A percentile compares a stretch with the other conserved stretches of the same genome.
phyloP scores from a whole-genome alignment of 2,329 filamentous ascomycete species.

The Epichloe gansuensis region DNA sequence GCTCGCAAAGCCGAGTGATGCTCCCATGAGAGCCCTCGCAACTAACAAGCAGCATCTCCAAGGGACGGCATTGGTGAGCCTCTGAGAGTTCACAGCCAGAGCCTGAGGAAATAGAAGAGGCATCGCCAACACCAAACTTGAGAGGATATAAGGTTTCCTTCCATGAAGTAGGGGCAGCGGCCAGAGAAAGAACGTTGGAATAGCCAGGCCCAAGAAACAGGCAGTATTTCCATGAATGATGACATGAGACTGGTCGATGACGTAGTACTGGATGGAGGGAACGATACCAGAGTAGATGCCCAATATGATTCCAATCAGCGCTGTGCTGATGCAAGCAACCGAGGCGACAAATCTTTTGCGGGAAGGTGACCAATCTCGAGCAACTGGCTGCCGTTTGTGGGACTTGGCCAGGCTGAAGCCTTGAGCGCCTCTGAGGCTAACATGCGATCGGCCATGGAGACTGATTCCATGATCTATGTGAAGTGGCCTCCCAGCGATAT shows the following conservation, averaged over 20 bases:
- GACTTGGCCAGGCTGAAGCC: slow-evolving; percentile 40
- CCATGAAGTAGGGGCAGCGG: slow-evolving; percentile 64
- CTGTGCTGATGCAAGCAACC: slow-evolving; percentile 61
- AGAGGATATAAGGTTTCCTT: slow-evolving; percentile 63
- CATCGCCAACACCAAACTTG: slow-evolving; percentile 55
- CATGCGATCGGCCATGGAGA: slow-evolving; percentile 38
- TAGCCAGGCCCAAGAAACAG: slow-evolving; percentile 57
- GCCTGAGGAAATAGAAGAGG: slow-evolving; percentile 68
- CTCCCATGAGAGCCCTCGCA: slow-evolving; percentile 53
- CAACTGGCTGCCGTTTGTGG: slow-evolving; percentile 52
- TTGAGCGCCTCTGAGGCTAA: slow-evolving; percentile 38
- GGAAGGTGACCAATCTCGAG: slow-evolving; percentile 55
- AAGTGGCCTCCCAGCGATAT: slow-evolving; percentile 14
- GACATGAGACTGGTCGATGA: slow-evolving; percentile 56
- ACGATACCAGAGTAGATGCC: slow-evolving; percentile 71
- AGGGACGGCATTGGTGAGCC: slow-evolving; percentile 41
- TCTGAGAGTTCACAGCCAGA: slow-evolving; percentile 44
- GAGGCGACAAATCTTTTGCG: slow-evolving; percentile 58
- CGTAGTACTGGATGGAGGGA: slow-evolving; percentile 66
- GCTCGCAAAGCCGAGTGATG: slow-evolving; percentile 60
- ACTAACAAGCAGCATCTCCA: slow-evolving; percentile 52
- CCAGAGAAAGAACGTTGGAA: slow-evolving; percentile 62
- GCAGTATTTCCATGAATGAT: slow-evolving; percentile 62
- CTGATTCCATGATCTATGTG: slow-evolving; percentile 25
- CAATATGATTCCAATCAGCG: slow-evolving; percentile 55